phyloP scores from a whole-genome alignment of 2,329 filamentous ascomycete species.

The Chaetomiaceae sp. region DNA sequence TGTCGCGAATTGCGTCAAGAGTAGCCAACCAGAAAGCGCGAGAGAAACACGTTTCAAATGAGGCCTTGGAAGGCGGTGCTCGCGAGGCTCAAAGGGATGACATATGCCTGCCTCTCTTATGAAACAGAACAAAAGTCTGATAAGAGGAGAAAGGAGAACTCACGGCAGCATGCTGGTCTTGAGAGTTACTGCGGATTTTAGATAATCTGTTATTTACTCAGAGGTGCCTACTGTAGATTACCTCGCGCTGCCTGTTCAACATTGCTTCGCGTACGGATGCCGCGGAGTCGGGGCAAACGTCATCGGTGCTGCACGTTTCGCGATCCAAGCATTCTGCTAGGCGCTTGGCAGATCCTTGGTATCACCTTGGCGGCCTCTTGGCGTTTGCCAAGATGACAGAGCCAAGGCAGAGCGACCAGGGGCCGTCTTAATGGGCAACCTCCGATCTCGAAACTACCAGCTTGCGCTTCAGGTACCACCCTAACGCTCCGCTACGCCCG shows the following conservation, averaged over 20 bases:
- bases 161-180: too few species aligned
- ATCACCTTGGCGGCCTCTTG: not conserved
- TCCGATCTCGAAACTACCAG: not conserved
- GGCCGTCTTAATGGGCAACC: not conserved
- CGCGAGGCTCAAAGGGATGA: too few species aligned
- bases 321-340: not conserved
- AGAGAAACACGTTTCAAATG: conserved; percentile 7
- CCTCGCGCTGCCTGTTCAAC: too few species aligned
- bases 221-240: too few species aligned
- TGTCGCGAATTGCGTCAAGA: conserved; percentile 1
- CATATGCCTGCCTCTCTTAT: too few species aligned
- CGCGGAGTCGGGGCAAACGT: conserved; percentile 5
- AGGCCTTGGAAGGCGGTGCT: too few species aligned
- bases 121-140: not conserved
- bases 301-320: conserved; percentile 6
- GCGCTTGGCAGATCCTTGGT: conserved; percentile 10
- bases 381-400: not conserved
- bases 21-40: conserved; percentile 10
- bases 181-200: too few species aligned
- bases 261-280: too few species aligned
- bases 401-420: not conserved
- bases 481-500: conserved; percentile 4
- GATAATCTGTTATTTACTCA: too few species aligned
- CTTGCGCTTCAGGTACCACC: not conserved
- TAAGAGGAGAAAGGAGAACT: not conserved